A percentile compares a stretch with the other conserved stretches of the same genome.
phyloP scores from a whole-genome alignment of 495 filamentous ascomycete genomes.

The Aspergillus nanangensis region DNA sequence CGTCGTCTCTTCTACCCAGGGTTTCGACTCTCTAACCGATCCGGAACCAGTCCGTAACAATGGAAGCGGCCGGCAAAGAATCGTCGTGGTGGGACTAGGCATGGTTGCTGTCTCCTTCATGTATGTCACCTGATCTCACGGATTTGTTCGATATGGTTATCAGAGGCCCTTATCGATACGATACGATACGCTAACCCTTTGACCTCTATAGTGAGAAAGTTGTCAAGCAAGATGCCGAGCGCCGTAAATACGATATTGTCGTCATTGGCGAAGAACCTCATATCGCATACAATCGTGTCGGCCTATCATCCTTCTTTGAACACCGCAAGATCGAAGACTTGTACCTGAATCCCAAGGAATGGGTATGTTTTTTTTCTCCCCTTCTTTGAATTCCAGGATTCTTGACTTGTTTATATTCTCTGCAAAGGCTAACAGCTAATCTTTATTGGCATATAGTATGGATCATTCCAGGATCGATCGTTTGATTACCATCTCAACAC shows the following conservation, averaged over 20 bases:
- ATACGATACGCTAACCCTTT: too few relatives aligned
- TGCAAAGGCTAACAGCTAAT: too few relatives aligned
- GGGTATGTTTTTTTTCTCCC: conserved; percentile 48
- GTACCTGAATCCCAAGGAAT: conserved; percentile 85
- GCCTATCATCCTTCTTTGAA: conserved; percentile 90
- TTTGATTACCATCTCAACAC: conserved; percentile 86
- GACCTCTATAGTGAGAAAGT: conserved; percentile 67
- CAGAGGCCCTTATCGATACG: too few relatives aligned
- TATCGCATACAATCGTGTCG: conserved; percentile 92
- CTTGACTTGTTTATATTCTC: neutral
- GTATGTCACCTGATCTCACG: conserved; percentile 45
- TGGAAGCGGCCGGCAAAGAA: conserved; percentile 49
- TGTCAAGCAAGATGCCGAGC: conserved; percentile 75
- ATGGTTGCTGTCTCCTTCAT: conserved; percentile 97
- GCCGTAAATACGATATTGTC: conserved; percentile 75
- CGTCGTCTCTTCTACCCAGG: conserved; percentile 1
- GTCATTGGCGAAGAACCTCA: conserved; percentile 93
- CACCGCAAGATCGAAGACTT: conserved; percentile 86
- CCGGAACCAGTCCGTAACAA: neutral
- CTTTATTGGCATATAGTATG: too few relatives aligned
- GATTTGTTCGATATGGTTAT: too few relatives aligned
- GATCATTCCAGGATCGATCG: conserved; percentile 53
- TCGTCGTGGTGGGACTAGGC: conserved; percentile 87
- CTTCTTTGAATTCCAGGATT: neutral
- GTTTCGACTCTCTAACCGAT: conserved; percentile 1